Percentiles rank a stretch among this genome's conserved stretches.
Conservation (phyloP, 305 asterid genomes). For the Fraxinus paxiana region DNA sequence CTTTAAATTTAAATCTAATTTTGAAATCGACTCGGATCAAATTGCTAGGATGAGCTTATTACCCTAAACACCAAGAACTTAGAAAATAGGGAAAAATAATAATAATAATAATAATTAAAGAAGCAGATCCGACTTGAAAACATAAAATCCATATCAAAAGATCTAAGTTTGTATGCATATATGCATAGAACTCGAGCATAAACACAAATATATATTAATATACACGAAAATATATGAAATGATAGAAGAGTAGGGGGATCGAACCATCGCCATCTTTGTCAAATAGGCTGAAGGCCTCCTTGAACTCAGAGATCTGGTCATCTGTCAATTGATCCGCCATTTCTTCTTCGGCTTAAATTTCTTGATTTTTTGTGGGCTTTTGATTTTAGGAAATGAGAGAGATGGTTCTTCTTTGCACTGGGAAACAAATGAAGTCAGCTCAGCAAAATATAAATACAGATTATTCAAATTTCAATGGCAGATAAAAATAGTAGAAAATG, state of each 20-base stretch:
- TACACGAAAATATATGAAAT: neutral
- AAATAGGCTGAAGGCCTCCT: conserved; percentile 50
- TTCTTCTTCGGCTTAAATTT: conserved; percentile 12
- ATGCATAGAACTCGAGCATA: neutral
- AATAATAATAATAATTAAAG: too few relatives aligned
- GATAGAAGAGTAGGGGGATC: conserved; percentile 14
- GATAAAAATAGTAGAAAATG: neutral
- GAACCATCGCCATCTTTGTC: conserved; percentile 52
- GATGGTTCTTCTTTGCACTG: conserved; percentile 19
- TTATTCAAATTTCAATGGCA: neutral
- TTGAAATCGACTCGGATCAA: neutral
- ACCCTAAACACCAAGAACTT: neutral
- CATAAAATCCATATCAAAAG: conserved; percentile 11
- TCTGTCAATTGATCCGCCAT: conserved; percentile 49
- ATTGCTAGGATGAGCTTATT: neutral
- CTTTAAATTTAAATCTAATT: neutral
- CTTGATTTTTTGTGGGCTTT: neutral
- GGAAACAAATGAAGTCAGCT: conserved; percentile 28
- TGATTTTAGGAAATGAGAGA: conserved; percentile 5
- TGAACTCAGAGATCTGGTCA: conserved; percentile 50
- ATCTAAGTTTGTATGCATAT: neutral
- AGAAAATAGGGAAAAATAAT: neutral
- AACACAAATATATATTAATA: neutral
- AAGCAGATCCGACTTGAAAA: conserved; percentile 27
- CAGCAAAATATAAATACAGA: conserved; percentile 5